Evolutionary conservation across 805 yeast genomes (phyloP), one percentile per base, ranked within the genome.

Genomic region (Candida boidinii): DNA sequence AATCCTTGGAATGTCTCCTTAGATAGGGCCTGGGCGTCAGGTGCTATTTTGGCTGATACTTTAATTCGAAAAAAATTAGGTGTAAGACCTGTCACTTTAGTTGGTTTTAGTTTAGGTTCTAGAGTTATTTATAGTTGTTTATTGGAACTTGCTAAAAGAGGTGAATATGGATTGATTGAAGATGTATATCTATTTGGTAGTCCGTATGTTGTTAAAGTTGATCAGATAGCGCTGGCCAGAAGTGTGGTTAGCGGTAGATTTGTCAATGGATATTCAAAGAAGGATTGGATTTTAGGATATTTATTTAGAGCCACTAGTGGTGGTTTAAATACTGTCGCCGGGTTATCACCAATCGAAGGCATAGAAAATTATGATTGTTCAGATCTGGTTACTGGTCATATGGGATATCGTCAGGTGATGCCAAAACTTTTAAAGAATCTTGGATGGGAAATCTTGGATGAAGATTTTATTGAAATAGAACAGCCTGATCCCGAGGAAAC

Each of bases 1-100:
- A 92, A 92, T 48, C 98, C 98, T 1, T 92, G 98, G 98, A 90
- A 81, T 50, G 97, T 92, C 5, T 88, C 97, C 0, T 63, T 92
- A 37, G 97, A 90, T 55, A 70, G 98, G 38, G 98, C 98, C 0
- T 90, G 96, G 97, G 71, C 87, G 27, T 95, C 96, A 0, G 98
- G 98, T 4, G 63, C 76, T 35, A 76, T 92, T 28, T 57, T 92
- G 32, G 97, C 98, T 0, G 97, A 92, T 53, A 86, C 96, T 0
- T 61, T 92, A 26, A 74, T 88, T 37, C 70, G 86, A 17, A 79
- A 94, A 27, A 90, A 88, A 54, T 62, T 92, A 45, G 98, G 98
- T 8, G 85, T 82, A 13, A 63, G 98, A 27, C 98, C 98, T 1
- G 73, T 87, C 1, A 90, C 96, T 0, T 60, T 92, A 10, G 84